Conservation (phyloP, 768 basidiomycete genomes). For the Russula abietina region DNA sequence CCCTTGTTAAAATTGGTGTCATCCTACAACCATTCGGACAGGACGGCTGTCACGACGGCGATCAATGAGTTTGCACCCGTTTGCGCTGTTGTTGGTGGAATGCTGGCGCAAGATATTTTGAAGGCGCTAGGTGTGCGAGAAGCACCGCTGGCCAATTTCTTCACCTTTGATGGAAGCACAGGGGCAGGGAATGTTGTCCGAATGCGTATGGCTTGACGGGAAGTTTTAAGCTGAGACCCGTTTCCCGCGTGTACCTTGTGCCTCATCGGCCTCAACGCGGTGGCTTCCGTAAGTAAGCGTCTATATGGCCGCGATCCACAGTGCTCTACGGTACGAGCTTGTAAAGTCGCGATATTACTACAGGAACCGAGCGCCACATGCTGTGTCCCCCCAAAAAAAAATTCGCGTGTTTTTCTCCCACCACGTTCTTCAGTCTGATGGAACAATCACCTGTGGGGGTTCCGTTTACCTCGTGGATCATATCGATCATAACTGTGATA, state of each 20-base stretch:
- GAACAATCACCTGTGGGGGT: not conserved
- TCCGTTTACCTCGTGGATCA: not conserved
- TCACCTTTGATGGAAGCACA: conserved; percentile 78
- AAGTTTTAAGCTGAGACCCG: not conserved
- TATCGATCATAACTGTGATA: no score
- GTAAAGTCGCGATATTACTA: not conserved
- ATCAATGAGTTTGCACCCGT: conserved; percentile 85
- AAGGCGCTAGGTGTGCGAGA: conserved; percentile 88
- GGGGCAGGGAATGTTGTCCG: conserved; percentile 66
- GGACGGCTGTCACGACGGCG: conserved; percentile 64
- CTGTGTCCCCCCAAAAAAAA: not conserved
- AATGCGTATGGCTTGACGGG: conserved; percentile 37
- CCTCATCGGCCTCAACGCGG: not conserved
- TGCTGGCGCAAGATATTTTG: conserved; percentile 91
- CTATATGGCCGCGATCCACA: not conserved
- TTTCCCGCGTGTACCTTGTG: not conserved
- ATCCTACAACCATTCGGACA: conserved; percentile 30
- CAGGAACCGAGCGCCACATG: not conserved
- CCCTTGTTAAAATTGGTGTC: not conserved
- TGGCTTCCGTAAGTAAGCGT: not conserved
- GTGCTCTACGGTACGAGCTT: no score
- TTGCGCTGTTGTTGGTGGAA: conserved; percentile 90
- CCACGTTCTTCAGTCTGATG: not conserved
- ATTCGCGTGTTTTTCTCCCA: not conserved
- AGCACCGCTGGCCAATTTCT: conserved; percentile 88